Percentiles rank a stretch among this genome's conserved stretches.
phyloP scores from a whole-genome alignment of 1,139 yeast species.

The Saccharomyces uvarum region DNA sequence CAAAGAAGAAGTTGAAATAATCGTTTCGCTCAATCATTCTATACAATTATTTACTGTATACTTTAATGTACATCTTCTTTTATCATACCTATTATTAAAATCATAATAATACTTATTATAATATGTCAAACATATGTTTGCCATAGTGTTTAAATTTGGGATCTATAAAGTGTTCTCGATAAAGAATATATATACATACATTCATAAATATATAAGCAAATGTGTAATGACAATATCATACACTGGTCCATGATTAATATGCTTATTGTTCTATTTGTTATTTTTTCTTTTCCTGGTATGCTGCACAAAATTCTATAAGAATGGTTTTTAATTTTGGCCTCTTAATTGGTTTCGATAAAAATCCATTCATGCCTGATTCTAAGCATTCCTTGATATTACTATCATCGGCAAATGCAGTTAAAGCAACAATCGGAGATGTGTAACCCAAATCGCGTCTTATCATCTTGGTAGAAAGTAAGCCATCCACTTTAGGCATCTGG shows the following conservation, averaged over 20 bases:
- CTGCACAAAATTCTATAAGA: constrained; percentile 31
- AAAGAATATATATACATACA: background rate
- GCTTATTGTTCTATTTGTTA: constrained; percentile 1
- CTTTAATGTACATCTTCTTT: constrained; percentile 4
- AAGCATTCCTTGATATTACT: constrained; percentile 72
- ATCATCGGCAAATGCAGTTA: constrained; percentile 91
- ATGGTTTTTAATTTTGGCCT: constrained; percentile 54
- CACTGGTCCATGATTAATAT: background rate
- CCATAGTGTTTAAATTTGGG: background rate
- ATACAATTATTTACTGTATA: constrained; percentile 10
- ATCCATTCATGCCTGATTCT: constrained; percentile 80
- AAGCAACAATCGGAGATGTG: constrained; percentile 74
- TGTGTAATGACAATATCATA: background rate
- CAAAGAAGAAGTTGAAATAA: constrained; percentile 99
- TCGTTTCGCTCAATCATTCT: constrained; percentile 33
- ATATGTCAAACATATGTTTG: background rate
- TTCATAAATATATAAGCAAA: background rate
- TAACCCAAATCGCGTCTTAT: constrained; percentile 62
- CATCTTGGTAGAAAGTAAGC: constrained; percentile 68
- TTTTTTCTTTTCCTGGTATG: constrained; percentile 4
- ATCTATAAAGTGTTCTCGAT: background rate
- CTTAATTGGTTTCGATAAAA: constrained; percentile 79
- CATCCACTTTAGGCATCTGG: constrained; percentile 92
- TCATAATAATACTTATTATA: background rate
- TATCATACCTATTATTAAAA: background rate